Evolutionary conservation across 805 yeast genomes (phyloP), one percentile per base, ranked within the genome.

Genomic region (Cyberlindnera sargentensis): DNA sequence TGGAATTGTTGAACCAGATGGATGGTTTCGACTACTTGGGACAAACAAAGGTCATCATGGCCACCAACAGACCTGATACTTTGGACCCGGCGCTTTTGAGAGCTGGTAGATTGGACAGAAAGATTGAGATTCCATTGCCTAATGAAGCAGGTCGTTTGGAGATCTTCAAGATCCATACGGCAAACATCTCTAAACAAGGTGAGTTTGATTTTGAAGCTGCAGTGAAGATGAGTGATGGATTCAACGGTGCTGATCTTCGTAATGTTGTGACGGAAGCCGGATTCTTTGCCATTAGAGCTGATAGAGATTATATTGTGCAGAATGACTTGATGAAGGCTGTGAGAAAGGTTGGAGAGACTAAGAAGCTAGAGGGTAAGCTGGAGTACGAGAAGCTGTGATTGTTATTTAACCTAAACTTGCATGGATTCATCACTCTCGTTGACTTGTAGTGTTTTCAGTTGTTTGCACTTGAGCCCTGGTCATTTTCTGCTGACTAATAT

Each of bases 241-340:
- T 93, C 69, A 91, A 91, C 66, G 99, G 99, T 71, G 98, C 98
- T 5, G 99, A 91, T 74, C 83, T 91, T 56, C 81, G 99, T 65
- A 91, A 91, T 63, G 96, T 93, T 47, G 76, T 90, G 31, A 91
- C 99, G n/a, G 99, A 91, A 70, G 96, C 97, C 27, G 99, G 99
- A 3, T 93, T 93, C 69, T 88, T 90, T 56, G 98, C 99, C 42
- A 93, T 93, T 56, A 80, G 99, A 68, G 97, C 93, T 60, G 99
- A 93, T 62, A 81, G 99, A 58, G 97, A 91, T 63, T 88, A 87
- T 67, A 88, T 93, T 56, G 64, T 87, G 42, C 99, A 93, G 64
- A 82, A 84, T 57, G 99, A 93, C 70, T 64, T 93, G 66, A 84
- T 93, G 91, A 93, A 93, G 67, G 99, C 99, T 15, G 98, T 89